Evolutionary conservation across 2,329 filamentous ascomycete genomes (phyloP).

Genomic region (Alternaria sp.): DNA sequence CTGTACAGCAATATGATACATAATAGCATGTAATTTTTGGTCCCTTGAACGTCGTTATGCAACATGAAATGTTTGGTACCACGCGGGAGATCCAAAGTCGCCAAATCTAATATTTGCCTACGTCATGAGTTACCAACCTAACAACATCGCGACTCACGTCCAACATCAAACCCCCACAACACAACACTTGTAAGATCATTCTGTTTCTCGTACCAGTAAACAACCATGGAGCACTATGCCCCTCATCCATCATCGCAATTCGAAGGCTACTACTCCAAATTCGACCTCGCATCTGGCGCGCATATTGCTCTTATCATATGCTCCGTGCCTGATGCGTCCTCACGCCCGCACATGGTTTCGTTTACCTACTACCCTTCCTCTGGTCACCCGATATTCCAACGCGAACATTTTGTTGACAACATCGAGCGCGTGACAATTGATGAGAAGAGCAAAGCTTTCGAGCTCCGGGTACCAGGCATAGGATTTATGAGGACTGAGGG

Average conservation of each 20-base stretch:
- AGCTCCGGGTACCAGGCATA: constrained; percentile 51
- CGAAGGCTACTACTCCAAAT: constrained; percentile 62
- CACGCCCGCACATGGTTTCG: constrained; percentile 56
- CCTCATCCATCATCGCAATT: constrained; percentile 56
- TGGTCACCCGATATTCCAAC: constrained; percentile 48
- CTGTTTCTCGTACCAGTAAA: neutral
- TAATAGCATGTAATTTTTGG: neutral
- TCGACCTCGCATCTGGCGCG: constrained; percentile 56
- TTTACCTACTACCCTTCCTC: constrained; percentile 58
- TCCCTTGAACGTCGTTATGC: neutral
- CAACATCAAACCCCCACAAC: neutral
- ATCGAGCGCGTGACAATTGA: constrained; percentile 47
- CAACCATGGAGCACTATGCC: constrained; percentile 52
- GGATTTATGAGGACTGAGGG: constrained; percentile 50
- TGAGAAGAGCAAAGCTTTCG: constrained; percentile 48
- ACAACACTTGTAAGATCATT: neutral
- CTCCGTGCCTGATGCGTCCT: constrained; percentile 53
- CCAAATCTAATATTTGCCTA: constrained; percentile 11
- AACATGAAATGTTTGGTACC: neutral
- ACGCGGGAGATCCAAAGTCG: neutral
- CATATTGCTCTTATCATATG: constrained; percentile 59
- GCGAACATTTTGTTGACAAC: constrained; percentile 54
- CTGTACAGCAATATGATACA: neutral
- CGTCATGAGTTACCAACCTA: constrained; percentile 28
- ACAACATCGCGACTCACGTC: neutral